Conservation (phyloP, 345 rosid species). For the Camelina laxa region DNA sequence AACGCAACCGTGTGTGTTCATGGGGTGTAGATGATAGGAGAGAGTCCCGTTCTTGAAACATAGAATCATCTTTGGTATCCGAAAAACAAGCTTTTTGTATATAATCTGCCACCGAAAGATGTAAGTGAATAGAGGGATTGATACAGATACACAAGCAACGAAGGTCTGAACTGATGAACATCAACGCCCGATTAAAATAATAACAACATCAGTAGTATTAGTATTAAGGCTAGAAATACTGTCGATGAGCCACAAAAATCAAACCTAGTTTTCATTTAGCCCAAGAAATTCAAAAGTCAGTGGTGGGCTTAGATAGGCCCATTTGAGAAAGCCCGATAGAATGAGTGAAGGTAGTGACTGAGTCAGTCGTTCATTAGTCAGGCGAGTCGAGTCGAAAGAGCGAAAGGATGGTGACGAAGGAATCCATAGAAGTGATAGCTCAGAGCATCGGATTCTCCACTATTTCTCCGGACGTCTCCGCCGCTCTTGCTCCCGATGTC, state of each 20-base stretch:
- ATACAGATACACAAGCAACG: slow-evolving; percentile 1
- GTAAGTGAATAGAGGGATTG: neutral
- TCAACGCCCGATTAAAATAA: neutral
- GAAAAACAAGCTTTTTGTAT: slow-evolving; percentile 13
- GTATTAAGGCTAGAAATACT: neutral
- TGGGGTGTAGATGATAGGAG: slow-evolving; percentile 9
- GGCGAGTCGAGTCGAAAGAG: neutral
- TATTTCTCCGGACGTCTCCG: slow-evolving; percentile 72
- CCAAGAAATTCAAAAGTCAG: neutral
- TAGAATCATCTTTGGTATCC: neutral
- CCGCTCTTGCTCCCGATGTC: slow-evolving; percentile 75
- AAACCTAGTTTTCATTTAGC: no score
- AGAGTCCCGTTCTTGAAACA: neutral
- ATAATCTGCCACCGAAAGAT: slow-evolving; percentile 17
- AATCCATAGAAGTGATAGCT: slow-evolving; percentile 84
- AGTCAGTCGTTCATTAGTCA: neutral
- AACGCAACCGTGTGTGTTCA: neutral
- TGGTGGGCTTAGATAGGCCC: slow-evolving; percentile 19
- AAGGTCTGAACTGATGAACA: neutral
- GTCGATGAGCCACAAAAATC: no score
- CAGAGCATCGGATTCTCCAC: slow-evolving; percentile 80
- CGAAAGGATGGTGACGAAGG: slow-evolving; percentile 56
- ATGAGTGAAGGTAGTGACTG: neutral
- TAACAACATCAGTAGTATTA: neutral
- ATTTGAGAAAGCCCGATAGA: slow-evolving; percentile 10